Percentiles rank a stretch among this genome's conserved stretches.
phyloP scores from a whole-genome alignment of 257 asterid genomes.

The Parsonsia alboflavescens region DNA sequence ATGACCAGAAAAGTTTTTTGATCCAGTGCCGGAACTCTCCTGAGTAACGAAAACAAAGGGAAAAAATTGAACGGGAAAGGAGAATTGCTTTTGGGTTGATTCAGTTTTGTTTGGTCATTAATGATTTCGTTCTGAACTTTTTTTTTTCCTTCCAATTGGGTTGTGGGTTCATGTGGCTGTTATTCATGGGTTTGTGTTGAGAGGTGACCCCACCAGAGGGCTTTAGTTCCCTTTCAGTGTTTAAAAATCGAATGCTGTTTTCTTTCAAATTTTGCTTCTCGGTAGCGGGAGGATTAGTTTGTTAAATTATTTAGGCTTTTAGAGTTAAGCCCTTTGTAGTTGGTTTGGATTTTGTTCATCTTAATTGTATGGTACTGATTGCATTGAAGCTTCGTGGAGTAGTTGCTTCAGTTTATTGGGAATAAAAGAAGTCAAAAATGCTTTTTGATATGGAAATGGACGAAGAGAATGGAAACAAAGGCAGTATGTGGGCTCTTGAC shows the following conservation, averaged over 20 bases:
- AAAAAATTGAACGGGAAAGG: not conserved
- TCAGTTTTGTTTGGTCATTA: not conserved
- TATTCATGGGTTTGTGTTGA: constrained; percentile 12
- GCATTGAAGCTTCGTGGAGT: constrained; percentile 9
- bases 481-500: constrained; percentile 95
- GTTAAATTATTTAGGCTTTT: not conserved
- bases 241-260: constrained; percentile 6
- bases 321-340: not conserved
- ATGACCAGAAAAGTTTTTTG: constrained; percentile 1
- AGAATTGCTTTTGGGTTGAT: constrained; percentile 1
- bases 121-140: constrained; percentile 7
- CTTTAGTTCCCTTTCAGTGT: not conserved
- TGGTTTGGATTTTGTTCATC: not conserved
- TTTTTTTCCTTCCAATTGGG: not conserved
- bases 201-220: constrained; percentile 29
- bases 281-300: not conserved
- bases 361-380: not conserved
- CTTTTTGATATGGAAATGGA: constrained; percentile 51
- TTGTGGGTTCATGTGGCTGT: not conserved
- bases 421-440: constrained; percentile 27
- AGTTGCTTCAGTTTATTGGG: constrained; percentile 9
- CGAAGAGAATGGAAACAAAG: constrained; percentile 56
- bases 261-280: constrained; percentile 1
- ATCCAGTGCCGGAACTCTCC: constrained; percentile 10
- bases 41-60: not conserved